Evolutionary conservation across 2,329 filamentous ascomycete genomes (phyloP).

Genomic region (Ophiostoma himal-ulmi): DNA sequence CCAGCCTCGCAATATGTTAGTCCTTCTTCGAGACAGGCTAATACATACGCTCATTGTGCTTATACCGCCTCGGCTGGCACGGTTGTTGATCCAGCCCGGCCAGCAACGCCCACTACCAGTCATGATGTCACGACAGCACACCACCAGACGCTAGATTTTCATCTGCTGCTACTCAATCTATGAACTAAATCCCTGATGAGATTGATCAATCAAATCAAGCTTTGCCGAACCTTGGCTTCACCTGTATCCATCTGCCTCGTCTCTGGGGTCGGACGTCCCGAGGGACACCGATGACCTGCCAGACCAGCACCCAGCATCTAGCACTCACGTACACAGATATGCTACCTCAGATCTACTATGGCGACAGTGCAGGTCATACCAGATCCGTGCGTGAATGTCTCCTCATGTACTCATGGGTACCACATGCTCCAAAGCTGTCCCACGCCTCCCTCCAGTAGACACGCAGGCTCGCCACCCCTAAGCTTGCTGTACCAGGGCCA

Average conservation of each 20-base stretch:
- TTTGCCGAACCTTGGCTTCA: neutral
- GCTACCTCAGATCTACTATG: neutral
- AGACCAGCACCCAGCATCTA: neutral
- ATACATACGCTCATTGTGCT: neutral
- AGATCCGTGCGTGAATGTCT: neutral
- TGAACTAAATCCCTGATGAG: neutral
- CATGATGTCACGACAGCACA: neutral
- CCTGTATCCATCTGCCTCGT: neutral
- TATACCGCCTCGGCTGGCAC: neutral
- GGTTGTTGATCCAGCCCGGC: neutral
- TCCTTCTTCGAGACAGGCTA: neutral
- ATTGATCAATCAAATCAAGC: neutral
- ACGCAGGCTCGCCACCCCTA: neutral
- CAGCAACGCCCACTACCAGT: neutral
- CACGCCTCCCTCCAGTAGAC: neutral
- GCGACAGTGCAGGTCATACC: neutral
- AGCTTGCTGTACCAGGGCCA: neutral
- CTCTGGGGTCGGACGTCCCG: neutral
- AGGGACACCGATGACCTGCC: neutral
- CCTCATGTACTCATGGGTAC: neutral
- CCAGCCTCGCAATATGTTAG: no score
- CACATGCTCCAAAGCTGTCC: neutral
- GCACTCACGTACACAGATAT: neutral
- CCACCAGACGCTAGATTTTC: neutral
- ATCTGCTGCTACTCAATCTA: neutral